Evolutionary conservation across 2,329 filamentous ascomycete genomes (phyloP), one percentile per base, ranked within the genome.

Genomic region (Teratosphaeria gauchensis): DNA sequence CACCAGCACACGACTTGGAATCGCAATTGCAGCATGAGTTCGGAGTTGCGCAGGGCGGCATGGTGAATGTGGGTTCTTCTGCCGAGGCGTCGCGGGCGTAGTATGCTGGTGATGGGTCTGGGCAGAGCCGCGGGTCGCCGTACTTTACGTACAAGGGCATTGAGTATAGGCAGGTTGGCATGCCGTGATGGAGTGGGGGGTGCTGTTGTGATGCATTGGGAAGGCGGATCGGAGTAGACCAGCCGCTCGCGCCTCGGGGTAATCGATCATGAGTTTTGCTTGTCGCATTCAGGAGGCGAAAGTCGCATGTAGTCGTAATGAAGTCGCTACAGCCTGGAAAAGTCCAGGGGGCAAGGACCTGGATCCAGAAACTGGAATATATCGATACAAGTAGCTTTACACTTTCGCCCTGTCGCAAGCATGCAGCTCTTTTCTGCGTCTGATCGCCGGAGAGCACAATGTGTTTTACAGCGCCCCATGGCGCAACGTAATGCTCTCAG

Each of bases 1-100:
- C 33, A 33, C n/a, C 6, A 7, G 8, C 42, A 21, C 55, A 57
- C 16, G 32, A 53, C 7, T 30, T 55, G 19, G 59, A 60, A 28
- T 31, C 31, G 21, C 38, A 53, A 9, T 28, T 58, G 28, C 28
- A 58, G 51, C 53, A 56, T 19, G 42, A 56, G 19, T n/a, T 60
- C 1, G 16, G 42, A 48, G 42, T n/a, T 4, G 42, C 42, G 5
- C 56, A 58, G 56, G 56, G 38, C 8, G 59, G 54, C n/a, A 30
- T 58, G 35, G 57, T 46, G 38, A 46, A 48, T n/a, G n/a, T 46
- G 42, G 42, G 6, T 21, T 21, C 57, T 31, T 33, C 53, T 24
- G 21, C 53, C 14, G 31, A 48, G 42, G 16, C 28, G 19, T 30
- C 51, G 19, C 51, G 51, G 4, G 31, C 31, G 51, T 53, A 53